phyloP scores from a whole-genome alignment of 345 rosid genomes.

The Rhodamnia rubescens region DNA sequence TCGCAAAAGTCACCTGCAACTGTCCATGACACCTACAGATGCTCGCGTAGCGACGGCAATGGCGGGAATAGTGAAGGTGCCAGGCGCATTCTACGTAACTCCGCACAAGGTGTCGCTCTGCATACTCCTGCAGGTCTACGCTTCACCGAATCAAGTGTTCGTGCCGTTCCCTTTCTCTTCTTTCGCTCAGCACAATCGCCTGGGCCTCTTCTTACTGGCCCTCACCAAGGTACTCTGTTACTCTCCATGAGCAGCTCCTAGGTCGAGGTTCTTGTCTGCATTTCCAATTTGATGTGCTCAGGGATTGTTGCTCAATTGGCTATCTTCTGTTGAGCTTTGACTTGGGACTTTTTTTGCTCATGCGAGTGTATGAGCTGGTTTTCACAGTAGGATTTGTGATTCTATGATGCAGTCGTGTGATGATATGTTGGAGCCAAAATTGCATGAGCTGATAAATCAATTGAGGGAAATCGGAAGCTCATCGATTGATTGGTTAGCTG shows the following conservation, averaged over 20 bases:
- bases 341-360: background rate
- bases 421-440: slow-evolving; percentile 71
- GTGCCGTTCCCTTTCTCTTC: slow-evolving; percentile 70
- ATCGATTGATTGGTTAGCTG: slow-evolving; percentile 56
- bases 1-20: background rate
- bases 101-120: slow-evolving; percentile 92
- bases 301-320: background rate
- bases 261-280: background rate
- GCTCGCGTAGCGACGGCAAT: slow-evolving; percentile 3
- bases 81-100: slow-evolving; percentile 48
- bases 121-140: slow-evolving; percentile 65
- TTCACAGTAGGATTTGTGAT: background rate
- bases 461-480: slow-evolving; percentile 55
- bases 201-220: slow-evolving; percentile 66
- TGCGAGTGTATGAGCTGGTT: background rate
- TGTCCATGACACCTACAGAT: background rate
- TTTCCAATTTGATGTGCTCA: background rate
- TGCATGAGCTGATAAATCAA: slow-evolving; percentile 59
- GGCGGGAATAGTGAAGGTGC: slow-evolving; percentile 35
- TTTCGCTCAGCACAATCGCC: slow-evolving; percentile 85
- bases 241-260: background rate
- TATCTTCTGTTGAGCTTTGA: background rate
- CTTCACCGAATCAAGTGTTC: slow-evolving; percentile 53
- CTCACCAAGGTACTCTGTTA: slow-evolving; percentile 53
- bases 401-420: slow-evolving; percentile 54